phyloP scores from a whole-genome alignment of 352 stramenopile genomes.

The Saprolegnia diclina region DNA sequence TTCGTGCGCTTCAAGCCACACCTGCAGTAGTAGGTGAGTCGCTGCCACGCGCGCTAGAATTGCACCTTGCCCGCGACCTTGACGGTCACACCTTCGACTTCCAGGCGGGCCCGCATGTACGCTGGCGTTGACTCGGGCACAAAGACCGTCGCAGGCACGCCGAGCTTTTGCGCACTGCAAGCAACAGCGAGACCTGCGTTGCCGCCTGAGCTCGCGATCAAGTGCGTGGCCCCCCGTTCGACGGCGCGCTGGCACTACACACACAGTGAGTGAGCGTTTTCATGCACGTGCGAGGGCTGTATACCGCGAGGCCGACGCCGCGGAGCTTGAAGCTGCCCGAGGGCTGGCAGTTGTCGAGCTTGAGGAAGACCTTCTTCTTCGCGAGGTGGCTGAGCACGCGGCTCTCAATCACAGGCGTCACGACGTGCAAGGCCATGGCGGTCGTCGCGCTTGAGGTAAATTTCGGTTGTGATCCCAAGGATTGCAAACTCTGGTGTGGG shows the following conservation, averaged over 20 bases:
- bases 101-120: conserved; percentile 61
- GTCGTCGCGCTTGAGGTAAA: background rate
- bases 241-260: conserved; percentile 20
- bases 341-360: conserved; percentile 69
- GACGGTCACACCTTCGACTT: conserved; percentile 52
- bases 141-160: conserved; percentile 53
- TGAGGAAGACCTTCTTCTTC: conserved; percentile 54
- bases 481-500: background rate
- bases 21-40: background rate
- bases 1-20: conserved; percentile 70
- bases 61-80: conserved; percentile 52
- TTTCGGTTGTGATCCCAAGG: background rate
- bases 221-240: conserved; percentile 30
- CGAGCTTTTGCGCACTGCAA: conserved; percentile 41
- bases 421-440: conserved; percentile 19
- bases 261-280: conserved; percentile 13
- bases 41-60: background rate
- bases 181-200: conserved; percentile 75
- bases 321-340: conserved; percentile 82
- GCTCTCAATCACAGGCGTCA: conserved; percentile 56
- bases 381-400: conserved; percentile 35
- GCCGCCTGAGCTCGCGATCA: conserved; percentile 60
- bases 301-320: conserved; percentile 48
- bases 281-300: conserved; percentile 22
- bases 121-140: conserved; percentile 69